Evolutionary conservation across 305 asterid genomes (phyloP).

Genomic region (Solanum chacoense): DNA sequence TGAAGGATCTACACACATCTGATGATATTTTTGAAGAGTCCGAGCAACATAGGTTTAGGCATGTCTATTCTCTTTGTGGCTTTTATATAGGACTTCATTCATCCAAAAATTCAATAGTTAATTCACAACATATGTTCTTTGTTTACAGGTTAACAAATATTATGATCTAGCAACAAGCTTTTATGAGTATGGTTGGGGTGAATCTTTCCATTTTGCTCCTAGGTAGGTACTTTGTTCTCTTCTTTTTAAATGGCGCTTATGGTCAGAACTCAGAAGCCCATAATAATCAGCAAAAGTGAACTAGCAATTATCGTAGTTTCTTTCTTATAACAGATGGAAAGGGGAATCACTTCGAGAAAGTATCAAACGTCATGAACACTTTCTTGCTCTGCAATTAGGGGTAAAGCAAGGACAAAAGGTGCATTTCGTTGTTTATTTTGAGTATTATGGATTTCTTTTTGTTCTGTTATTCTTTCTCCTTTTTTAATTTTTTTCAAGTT

Average conservation of each 20-base stretch:
- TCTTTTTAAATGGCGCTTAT: neutral
- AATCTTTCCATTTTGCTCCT: constrained; percentile 7
- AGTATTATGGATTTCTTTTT: neutral
- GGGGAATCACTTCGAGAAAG: constrained; percentile 4
- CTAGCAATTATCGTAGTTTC: neutral
- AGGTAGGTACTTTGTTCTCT: neutral
- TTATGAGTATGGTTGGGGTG: constrained; percentile 10
- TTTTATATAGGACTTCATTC: neutral
- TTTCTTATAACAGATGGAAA: neutral
- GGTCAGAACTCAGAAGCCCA: neutral
- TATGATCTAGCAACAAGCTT: constrained; percentile 5
- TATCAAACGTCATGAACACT: constrained; percentile 3
- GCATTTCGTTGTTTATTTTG: neutral
- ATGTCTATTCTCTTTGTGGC: neutral
- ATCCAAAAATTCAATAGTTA: neutral
- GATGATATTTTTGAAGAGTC: neutral
- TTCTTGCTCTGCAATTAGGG: constrained; percentile 2
- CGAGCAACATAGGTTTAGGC: neutral
- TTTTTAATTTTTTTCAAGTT: neutral
- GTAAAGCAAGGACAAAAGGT: constrained; percentile 1
- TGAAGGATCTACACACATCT: neutral
- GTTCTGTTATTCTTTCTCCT: neutral
- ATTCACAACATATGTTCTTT: neutral
- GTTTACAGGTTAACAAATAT: constrained; percentile 3
- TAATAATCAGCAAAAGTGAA: neutral